Base-by-base conservation (phyloP, 768 basidiomycete genomes). In the Russula lepida region DNA sequence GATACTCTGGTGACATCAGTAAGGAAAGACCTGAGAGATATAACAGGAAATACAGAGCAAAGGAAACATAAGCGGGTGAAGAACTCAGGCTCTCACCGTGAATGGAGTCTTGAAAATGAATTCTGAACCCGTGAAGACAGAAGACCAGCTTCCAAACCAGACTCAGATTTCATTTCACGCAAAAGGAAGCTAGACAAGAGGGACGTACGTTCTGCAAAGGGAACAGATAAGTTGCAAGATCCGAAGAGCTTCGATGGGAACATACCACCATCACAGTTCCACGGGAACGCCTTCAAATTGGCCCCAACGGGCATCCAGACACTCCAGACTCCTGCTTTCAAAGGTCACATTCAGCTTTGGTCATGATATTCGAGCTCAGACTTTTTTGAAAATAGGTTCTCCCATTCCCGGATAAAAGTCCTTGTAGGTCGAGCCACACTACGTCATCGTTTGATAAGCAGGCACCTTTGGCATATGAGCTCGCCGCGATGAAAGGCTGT, bases 401-500 rank as follows among this genome's bases (percentile, higher is more conserved):
- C 44, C 61, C 44, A 46, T 58, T 54, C n/a, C 27, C 23, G 5
- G 39, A n/a, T 56, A 33, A 41, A 41, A 33, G 21, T 41, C 32
- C 39, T 41, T 23, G 11, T 27, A 27, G 46, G 59, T 55, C 59
- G 50, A 56, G 55, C 35, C 60, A n/a, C 28, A 37, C 49, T 62
- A 63, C 57, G 62, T 63, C 62, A 63, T 63, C 3, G 52, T 63
- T 48, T 63, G 35, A 32, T 49, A 58, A 63, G 25, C 46, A n/a
- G 28, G 51, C 39, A 49, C 52, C 35, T 49, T 32, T 50, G 53
- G 13, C 23, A 23, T 23, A 6, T n/a, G 23, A 49, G 27, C n/a
- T 28, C 21, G 33, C 30, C 60, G 32, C 56, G 33, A 39, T 51
- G 5, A 13, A 13, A 32, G 17, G 28, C 32, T 27, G 51, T 37